phyloP scores from a whole-genome alignment of 495 filamentous ascomycete species.

The Lasiosphaeria ovina region DNA sequence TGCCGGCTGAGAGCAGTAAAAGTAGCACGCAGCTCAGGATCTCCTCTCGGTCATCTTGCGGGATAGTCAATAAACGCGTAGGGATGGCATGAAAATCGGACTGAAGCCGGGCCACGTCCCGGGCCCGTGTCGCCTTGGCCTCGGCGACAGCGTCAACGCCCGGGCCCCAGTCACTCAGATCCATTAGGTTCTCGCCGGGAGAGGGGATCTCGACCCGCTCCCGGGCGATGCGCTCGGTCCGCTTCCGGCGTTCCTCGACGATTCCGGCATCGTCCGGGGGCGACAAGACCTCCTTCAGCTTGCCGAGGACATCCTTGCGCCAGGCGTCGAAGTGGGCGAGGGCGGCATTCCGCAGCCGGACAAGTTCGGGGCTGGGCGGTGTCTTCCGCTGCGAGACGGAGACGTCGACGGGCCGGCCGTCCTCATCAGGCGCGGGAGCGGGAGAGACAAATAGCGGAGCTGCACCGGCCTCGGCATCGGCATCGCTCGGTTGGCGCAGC shows the following conservation, averaged over 20 bases:
- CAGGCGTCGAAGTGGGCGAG: conserved; percentile 43
- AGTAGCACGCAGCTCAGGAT: conserved; percentile 62
- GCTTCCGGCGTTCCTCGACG: conserved; percentile 37
- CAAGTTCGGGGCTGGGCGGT: conserved; percentile 28
- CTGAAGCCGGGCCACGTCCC: conserved; percentile 36
- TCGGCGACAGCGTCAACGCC: neutral
- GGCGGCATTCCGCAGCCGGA: conserved; percentile 33
- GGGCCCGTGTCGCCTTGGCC: conserved; percentile 14
- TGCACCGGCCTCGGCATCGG: neutral
- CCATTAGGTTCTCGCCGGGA: conserved; percentile 29
- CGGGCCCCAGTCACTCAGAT: conserved; percentile 23
- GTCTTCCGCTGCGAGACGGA: conserved; percentile 8
- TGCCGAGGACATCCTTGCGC: conserved; percentile 33
- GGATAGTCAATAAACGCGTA: conserved; percentile 39
- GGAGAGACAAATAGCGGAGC: conserved; percentile 15
- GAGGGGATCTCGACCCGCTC: conserved; percentile 11
- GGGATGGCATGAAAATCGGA: conserved; percentile 46
- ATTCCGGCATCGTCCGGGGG: conserved; percentile 36
- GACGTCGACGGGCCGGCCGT: neutral
- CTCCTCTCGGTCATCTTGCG: conserved; percentile 44
- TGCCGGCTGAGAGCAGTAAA: conserved; percentile 65
- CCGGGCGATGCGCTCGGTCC: conserved; percentile 27
- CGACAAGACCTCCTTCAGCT: conserved; percentile 38
- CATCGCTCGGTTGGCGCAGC: conserved; percentile 14
- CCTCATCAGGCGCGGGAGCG: neutral